A percentile compares a stretch with the other conserved stretches of the same genome.
phyloP scores from a whole-genome alignment of 345 rosid species.

The Eucalyptus viminalis region DNA sequence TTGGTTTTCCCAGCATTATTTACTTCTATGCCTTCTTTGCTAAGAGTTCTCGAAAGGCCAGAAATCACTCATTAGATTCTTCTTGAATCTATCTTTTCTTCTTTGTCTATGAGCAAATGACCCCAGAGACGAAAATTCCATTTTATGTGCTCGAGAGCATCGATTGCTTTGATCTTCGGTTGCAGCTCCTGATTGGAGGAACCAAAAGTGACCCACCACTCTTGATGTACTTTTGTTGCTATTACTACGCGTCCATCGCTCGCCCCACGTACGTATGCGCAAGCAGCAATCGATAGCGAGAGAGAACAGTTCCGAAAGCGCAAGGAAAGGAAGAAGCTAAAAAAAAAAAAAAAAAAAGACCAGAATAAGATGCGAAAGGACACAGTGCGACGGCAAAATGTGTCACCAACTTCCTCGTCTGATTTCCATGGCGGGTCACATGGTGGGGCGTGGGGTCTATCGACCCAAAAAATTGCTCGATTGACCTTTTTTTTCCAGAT shows the following conservation, averaged over 20 bases:
- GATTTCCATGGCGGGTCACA: neutral
- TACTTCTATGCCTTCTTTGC: neutral
- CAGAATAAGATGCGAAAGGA: neutral
- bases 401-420: neutral
- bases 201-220: neutral
- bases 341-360: neutral
- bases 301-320: neutral
- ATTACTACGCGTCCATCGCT: neutral
- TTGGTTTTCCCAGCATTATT: neutral
- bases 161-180: neutral
- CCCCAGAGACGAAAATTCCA: neutral
- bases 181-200: neutral
- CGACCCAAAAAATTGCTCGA: neutral
- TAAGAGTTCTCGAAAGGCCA: neutral
- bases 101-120: neutral
- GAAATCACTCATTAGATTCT: neutral
- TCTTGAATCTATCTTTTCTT: neutral
- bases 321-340: neutral
- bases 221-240: neutral
- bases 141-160: neutral
- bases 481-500: neutral
- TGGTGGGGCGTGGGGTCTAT: neutral
- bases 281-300: neutral
- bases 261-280: neutral
- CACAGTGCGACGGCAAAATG: neutral